Base-by-base conservation (phyloP, 768 basidiomycete species). In the Neoboletus magnificus region DNA sequence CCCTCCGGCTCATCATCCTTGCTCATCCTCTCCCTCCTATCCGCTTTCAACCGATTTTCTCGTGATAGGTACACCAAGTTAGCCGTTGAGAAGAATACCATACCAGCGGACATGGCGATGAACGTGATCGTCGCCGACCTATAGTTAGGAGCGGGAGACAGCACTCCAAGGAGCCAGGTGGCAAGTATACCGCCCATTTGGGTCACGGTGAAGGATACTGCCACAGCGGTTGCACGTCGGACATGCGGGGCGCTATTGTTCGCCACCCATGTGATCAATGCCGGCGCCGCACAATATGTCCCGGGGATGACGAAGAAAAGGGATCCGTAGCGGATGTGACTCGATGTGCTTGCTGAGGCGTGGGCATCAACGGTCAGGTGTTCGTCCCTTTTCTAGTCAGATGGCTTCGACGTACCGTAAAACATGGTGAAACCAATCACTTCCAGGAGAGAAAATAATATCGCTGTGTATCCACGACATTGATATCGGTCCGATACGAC, bases 201-300 rank as follows among this genome's bases (percentile, higher is more conserved):
- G 16, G 78, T 80, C 74, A 79, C 73, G 56, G 79, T 81, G 55
- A 82, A 81, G 1, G 75, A 73, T n/a, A 84, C 71, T 12, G 82
- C 84, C 46, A 86, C 76, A 25, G 78, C 74, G 1, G 84, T 84
- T 2, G 84, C 85, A 7, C 85, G 78, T 32, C 82, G 73, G 23
- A 73, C 69, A 57, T 83, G 77, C 0, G 85, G 85, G 6, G 80
- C 72, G 5, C 80, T 74, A 67, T 86, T 87, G 68, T 86, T 86
- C 16, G 83, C 76, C 48, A 76, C 70, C 85, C 85, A 87, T 0
- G 84, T 78, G 2, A 75, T 76, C n/a, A 82, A 63, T 0, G 82
- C 72, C 0, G 85, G 83, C 1, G 78, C 80, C 1, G 75, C 65
- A 36, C 76, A 69, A 65, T 83, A 85, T 0, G 76, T 72, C 6